Percentiles rank a stretch among this genome's conserved stretches.
Conservation (phyloP, 169 alveolate species). For the Perkinsus marinus region DNA sequence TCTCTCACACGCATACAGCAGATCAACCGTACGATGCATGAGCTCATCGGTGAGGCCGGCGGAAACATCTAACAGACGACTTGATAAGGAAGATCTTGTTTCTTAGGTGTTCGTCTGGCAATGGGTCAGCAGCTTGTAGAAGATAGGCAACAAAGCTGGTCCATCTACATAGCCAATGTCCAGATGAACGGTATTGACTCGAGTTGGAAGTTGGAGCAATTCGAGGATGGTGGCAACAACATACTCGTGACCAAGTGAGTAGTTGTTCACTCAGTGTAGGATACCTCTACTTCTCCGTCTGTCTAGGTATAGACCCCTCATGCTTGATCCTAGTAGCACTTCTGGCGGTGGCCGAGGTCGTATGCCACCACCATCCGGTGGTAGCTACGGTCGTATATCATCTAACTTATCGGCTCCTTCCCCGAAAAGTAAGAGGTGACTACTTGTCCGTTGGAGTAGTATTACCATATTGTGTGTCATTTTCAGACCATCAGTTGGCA, state of each 20-base stretch:
- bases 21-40: not conserved
- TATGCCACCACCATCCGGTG: not conserved
- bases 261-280: too few species aligned
- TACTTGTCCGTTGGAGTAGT: too few species aligned
- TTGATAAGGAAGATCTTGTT: not conserved
- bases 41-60: not conserved
- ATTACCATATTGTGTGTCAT: not conserved
- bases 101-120: not conserved
- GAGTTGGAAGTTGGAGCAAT: not conserved
- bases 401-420: not conserved
- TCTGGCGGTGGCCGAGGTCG: not conserved
- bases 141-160: not conserved
- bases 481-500: not conserved
- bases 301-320: not conserved
- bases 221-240: not conserved
- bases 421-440: not conserved
- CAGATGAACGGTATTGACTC: not conserved
- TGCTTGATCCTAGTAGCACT: not conserved
- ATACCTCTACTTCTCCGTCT: not conserved
- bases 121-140: not conserved
- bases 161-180: not conserved
- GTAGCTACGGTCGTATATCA: not conserved
- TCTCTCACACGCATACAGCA: not conserved
- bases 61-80: too few species aligned
- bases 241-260: not conserved